Conservation (phyloP, 176 grass and related monocot species). For the Zoysia pacifica region DNA sequence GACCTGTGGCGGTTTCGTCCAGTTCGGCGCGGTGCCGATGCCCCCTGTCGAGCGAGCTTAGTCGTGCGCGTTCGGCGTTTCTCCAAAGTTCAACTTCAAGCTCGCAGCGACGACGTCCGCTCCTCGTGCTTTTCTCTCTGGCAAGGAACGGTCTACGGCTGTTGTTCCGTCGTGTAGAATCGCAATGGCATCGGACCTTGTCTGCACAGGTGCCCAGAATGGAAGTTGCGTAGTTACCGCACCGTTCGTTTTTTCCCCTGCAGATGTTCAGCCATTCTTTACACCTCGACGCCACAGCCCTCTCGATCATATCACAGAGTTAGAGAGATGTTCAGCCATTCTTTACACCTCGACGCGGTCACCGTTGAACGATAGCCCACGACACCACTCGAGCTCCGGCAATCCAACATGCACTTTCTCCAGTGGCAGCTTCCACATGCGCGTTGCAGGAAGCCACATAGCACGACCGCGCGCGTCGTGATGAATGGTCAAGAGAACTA, state of each 20-base stretch:
- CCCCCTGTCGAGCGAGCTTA: not conserved
- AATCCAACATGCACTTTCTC: not conserved
- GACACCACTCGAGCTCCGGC: not conserved
- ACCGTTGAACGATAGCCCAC: not conserved
- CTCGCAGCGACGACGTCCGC: not conserved
- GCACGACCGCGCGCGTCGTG: not conserved
- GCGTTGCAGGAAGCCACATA: conserved; percentile 5
- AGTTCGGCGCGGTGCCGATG: not conserved
- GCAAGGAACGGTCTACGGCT: too few relatives aligned
- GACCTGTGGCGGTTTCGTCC: not conserved
- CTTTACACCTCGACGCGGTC: not conserved
- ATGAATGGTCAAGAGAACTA: conserved; percentile 1
- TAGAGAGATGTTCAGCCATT: not conserved
- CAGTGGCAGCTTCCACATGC: not conserved
- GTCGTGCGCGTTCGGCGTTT: not conserved
- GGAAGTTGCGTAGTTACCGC: not conserved
- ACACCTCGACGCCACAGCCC: not conserved
- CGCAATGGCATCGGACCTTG: not conserved
- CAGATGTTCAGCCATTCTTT: not conserved
- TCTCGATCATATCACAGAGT: not conserved
- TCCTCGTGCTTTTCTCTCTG: too few relatives aligned
- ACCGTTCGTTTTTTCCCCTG: not conserved
- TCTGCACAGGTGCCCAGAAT: not conserved
- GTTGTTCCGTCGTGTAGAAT: not conserved
- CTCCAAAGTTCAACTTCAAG: not conserved